Percentiles rank a stretch among this genome's conserved stretches.
Conservation (phyloP, 768 basidiomycete genomes). For the Serendipita sp. region DNA sequence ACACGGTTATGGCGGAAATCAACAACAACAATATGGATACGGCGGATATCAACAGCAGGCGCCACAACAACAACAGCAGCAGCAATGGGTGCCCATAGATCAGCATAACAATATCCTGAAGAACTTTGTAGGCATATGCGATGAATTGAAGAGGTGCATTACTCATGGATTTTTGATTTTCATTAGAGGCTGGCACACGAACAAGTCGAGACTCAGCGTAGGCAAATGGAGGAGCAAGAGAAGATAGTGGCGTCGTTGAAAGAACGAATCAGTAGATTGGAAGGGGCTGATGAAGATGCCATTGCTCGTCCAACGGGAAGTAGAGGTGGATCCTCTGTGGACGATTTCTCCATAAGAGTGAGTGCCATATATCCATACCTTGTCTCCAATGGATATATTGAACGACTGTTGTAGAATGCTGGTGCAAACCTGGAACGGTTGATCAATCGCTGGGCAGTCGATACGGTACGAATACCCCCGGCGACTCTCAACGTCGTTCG, state of each 20-base stretch:
- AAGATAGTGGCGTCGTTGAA: constrained; percentile 61
- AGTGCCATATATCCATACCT: constrained; percentile 14
- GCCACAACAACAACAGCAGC: background rate
- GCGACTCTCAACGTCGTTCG: constrained; percentile 37
- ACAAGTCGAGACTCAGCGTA: constrained; percentile 69
- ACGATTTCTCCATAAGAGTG: constrained; percentile 82
- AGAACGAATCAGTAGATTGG: constrained; percentile 53
- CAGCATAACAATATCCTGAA: constrained; percentile 5
- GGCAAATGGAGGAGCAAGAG: constrained; percentile 70
- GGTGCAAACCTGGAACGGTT: constrained; percentile 69
- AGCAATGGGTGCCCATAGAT: background rate
- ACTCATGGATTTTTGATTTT: background rate
- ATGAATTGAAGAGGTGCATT: background rate
- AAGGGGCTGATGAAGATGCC: constrained; percentile 37
- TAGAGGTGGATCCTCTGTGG: constrained; percentile 45
- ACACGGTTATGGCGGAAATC: background rate
- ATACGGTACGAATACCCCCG: constrained; percentile 45
- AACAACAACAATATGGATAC: background rate
- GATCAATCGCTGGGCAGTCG: constrained; percentile 80
- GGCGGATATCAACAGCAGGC: background rate
- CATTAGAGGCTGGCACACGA: constrained; percentile 69
- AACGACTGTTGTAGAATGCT: constrained; percentile 41
- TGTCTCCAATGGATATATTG: constrained; percentile 7
- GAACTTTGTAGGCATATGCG: background rate
- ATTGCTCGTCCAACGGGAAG: constrained; percentile 18